Base-by-base conservation (phyloP, 1,139 yeast species). In the Arxiozyma slooffiae region DNA sequence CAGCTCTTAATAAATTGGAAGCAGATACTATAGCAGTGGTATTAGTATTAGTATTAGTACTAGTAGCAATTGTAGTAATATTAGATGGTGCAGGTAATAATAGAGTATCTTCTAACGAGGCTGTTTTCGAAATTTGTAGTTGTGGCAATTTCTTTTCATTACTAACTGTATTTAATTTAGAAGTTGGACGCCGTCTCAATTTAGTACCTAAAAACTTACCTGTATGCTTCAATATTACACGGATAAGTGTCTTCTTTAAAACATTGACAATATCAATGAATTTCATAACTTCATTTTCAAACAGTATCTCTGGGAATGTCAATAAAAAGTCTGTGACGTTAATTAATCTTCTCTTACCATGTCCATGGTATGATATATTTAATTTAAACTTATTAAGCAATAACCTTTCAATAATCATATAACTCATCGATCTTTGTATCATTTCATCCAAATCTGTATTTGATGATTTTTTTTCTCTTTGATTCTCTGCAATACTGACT, bases 271-370 rank as follows among this genome's bases (percentile, higher is more conserved):
- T 62, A 52, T 83, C 89, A 47, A 76, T 63, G 41, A 76, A 59
- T 2, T 84, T 79, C 66, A 81, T 68, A 1, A 82, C 71, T 59
- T 72, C 70, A 55, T 76, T 73, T 23, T 67, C 66, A 48, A 82
- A 76, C 7, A 61, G 58, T 48, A 82, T 67, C 26, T 71, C 74
- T 0, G 88, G 89, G 52, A 83, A 65, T 26, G 71, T 69, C 45
- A 83, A 67, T 17, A 73, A 67, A 55, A 84, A 80, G 57, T 79
- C 74, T 38, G 79, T 74, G 4, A 84, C 88, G 61, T 83, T 83
- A 50, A 81, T 73, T 52, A 82, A 60, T 53, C 82, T 70, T 60
- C 71, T 72, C 39, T 76, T 71, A 0, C 89, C 88, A 46, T 71
- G 72, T 46, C 84, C 80, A 57, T 75, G 77, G 53, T 81, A 76